These are phyloP conservation scores for Agaricus sinodeliciosus DNA, from an alignment of 768 basidiomycete species.

Conservation along the genomic window DNA sequence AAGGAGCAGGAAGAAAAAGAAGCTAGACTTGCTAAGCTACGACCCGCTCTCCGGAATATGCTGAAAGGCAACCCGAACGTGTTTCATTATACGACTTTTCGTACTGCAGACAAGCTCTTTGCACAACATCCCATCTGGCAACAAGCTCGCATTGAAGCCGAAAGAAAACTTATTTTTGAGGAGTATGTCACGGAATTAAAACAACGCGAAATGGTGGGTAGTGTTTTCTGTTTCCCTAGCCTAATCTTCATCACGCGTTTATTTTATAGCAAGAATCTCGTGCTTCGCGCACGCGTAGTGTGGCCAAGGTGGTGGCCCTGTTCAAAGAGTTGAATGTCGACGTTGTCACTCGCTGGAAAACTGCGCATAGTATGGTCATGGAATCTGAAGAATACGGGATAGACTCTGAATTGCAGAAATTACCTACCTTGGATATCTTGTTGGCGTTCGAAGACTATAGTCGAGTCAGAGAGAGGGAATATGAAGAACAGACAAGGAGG, in stretches of 20 bases:
- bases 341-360: constrained; percentile 90
- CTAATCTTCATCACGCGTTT: constrained; percentile 1
- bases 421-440: constrained; percentile 89
- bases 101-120: constrained; percentile 83
- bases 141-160: constrained; percentile 77
- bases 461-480: constrained; percentile 82
- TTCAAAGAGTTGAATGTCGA: constrained; percentile 88
- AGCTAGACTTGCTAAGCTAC: constrained; percentile 73
- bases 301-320: constrained; percentile 75
- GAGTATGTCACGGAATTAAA: constrained; percentile 86
- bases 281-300: constrained; percentile 69
- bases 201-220: constrained; percentile 80
- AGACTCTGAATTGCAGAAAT: constrained; percentile 70
- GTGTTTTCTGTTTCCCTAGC: constrained; percentile 1
- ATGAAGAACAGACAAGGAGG: constrained; percentile 80
- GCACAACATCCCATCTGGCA: constrained; percentile 88
- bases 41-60: constrained; percentile 83
- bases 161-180: constrained; percentile 83
- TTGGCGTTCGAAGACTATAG: constrained; percentile 94
- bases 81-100: constrained; percentile 87
- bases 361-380: constrained; percentile 69
- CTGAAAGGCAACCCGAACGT: constrained; percentile 83
- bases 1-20: constrained; percentile 88
- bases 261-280: constrained; percentile 65
- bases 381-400: constrained; percentile 74